Percentiles rank a stretch among this genome's conserved stretches.
Evolutionary conservation across 306 rosid genomes (phyloP).

Genomic region (Fagus sylvatica): DNA sequence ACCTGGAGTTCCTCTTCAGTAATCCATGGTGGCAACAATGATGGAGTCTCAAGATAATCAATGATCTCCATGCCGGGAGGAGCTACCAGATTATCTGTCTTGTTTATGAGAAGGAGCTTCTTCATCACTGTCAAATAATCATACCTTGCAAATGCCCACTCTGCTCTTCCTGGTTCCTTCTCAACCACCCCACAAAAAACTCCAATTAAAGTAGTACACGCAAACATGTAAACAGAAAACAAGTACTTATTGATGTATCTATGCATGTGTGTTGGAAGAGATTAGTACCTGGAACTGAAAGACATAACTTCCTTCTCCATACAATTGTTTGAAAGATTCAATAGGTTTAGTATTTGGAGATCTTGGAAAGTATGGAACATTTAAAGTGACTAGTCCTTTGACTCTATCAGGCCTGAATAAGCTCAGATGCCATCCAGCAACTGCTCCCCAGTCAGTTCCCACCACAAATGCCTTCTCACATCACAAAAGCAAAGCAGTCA

Average conservation of each 20-base stretch:
- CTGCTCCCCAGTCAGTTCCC: constrained; percentile 68
- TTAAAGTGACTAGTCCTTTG: constrained; percentile 48
- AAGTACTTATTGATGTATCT: background rate
- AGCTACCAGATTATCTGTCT: constrained; percentile 28
- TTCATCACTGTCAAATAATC: constrained; percentile 72
- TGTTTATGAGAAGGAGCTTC: constrained; percentile 48
- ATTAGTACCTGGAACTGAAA: constrained; percentile 68
- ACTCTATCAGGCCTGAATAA: constrained; percentile 72
- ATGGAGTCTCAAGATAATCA: constrained; percentile 66
- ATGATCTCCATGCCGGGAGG: constrained; percentile 69
- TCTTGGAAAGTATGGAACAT: constrained; percentile 61
- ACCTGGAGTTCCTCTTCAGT: constrained; percentile 68
- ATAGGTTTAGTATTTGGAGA: constrained; percentile 40
- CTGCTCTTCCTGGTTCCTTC: constrained; percentile 83
- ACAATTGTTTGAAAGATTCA: constrained; percentile 33
- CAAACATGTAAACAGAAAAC: background rate
- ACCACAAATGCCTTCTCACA: constrained; percentile 57
- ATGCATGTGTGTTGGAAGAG: background rate
- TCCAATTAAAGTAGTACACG: background rate
- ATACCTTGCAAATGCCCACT: constrained; percentile 75
- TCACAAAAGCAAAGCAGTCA: background rate
- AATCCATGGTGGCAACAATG: constrained; percentile 64
- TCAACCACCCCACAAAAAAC: constrained; percentile 21
- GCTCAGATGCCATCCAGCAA: constrained; percentile 57
- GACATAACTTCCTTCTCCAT: constrained; percentile 52